A percentile compares a stretch with the other conserved stretches of the same genome.
These are phyloP conservation scores for Tolypocladium endophyticum DNA, from an alignment of 2,329 filamentous ascomycete species.

Conservation along the genomic window DNA sequence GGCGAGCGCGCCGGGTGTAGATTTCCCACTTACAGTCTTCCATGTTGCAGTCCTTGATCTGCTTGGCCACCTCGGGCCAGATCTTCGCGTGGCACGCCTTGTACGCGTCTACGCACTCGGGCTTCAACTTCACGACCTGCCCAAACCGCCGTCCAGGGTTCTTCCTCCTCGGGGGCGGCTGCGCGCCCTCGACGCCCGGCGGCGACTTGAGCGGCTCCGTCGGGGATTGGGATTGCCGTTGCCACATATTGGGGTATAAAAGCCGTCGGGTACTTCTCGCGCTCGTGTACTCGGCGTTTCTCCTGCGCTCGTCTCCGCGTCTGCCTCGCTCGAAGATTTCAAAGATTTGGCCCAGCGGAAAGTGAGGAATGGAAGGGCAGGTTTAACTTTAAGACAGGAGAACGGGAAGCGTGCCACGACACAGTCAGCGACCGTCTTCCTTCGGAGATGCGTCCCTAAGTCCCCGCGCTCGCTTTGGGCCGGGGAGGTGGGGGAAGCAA, in stretches of 20 bases:
- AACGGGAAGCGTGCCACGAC: background rate
- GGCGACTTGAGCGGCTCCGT: constrained; percentile 5
- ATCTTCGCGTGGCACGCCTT: constrained; percentile 63
- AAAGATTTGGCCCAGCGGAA: background rate
- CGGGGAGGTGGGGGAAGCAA: background rate
- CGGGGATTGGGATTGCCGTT: constrained; percentile 11
- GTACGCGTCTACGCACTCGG: constrained; percentile 55
- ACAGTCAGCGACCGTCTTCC: background rate
- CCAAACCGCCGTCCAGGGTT: constrained; percentile 48
- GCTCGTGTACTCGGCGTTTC: background rate
- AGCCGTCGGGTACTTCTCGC: background rate
- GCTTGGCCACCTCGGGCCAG: constrained; percentile 67
- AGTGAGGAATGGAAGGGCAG: background rate
- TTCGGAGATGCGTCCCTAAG: background rate
- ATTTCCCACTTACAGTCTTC: constrained; percentile 47
- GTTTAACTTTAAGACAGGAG: background rate
- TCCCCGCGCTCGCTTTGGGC: background rate
- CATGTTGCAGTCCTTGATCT: constrained; percentile 68
- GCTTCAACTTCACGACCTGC: constrained; percentile 64
- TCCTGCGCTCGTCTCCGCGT: background rate
- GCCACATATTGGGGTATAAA: constrained; percentile 10
- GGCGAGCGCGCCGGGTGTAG: background rate
- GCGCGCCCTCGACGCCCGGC: background rate
- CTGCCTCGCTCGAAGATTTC: background rate
- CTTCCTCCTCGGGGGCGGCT: constrained; percentile 12